These are phyloP conservation scores for Paramecium biaurelia DNA, from an alignment of 73 alveolate species.

Conservation along the genomic window DNA sequence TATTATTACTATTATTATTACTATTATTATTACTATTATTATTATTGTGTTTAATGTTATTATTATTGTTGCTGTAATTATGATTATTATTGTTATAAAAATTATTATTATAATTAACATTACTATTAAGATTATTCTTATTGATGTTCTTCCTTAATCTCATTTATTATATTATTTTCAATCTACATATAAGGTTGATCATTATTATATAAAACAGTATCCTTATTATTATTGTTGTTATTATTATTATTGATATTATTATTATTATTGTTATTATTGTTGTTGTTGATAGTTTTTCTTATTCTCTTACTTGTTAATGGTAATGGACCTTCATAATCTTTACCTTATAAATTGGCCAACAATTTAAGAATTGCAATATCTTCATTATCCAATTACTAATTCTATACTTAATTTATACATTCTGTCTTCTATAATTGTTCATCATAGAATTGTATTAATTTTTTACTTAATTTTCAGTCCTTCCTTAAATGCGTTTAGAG, in stretches of 20 bases:
- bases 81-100: neutral
- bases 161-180: neutral
- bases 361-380: constrained; percentile 30
- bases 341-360: constrained; percentile 16
- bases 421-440: constrained; percentile 16
- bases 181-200: neutral
- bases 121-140: neutral
- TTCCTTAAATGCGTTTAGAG: neutral
- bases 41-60: neutral
- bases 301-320: neutral
- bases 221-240: neutral
- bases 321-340: constrained; percentile 29
- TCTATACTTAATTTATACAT: neutral
- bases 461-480: constrained; percentile 40
- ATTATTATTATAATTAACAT: neutral
- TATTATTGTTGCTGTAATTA: neutral
- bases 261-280: neutral
- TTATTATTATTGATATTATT: neutral
- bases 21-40: neutral
- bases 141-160: constrained; percentile 1
- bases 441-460: constrained; percentile 51
- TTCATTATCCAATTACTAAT: constrained; percentile 32
- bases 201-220: neutral
- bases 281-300: neutral
- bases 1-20: neutral